phyloP scores from a whole-genome alignment of 2,329 filamentous ascomycete genomes.

The Cytospora mali region DNA sequence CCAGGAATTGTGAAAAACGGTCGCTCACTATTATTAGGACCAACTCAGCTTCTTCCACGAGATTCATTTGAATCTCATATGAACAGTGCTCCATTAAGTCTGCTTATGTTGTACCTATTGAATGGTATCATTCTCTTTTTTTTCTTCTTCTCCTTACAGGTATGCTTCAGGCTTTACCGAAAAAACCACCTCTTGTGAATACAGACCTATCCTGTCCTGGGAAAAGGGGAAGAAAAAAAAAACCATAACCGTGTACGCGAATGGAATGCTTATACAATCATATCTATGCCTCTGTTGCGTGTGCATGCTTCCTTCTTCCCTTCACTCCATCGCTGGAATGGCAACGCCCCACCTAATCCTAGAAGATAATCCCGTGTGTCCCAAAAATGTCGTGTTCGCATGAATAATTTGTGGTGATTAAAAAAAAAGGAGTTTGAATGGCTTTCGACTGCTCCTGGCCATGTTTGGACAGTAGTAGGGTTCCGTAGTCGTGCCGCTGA shows the following conservation, averaged over 20 bases:
- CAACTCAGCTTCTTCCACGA: neutral
- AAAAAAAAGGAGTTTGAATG: neutral
- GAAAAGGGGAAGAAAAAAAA: too few relatives aligned
- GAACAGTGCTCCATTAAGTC: neutral
- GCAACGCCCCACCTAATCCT: neutral
- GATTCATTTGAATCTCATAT: neutral
- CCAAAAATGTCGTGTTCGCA: slow-evolving; percentile 17
- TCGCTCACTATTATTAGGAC: neutral
- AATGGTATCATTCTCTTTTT: neutral
- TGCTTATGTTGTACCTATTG: neutral
- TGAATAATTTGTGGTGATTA: slow-evolving; percentile 19
- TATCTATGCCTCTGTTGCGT: neutral
- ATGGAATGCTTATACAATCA: neutral
- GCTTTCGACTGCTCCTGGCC: neutral
- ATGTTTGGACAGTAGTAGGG: neutral
- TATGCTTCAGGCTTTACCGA: neutral
- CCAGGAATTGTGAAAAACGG: too few relatives aligned
- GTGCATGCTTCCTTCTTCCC: neutral
- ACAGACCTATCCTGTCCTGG: neutral
- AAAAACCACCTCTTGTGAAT: neutral
- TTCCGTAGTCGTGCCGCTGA: neutral
- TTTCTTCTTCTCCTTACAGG: too few relatives aligned
- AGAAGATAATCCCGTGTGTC: neutral
- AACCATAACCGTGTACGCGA: neutral
- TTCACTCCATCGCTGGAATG: neutral